Conservation (phyloP, 1,284 basidiomycete genomes). For the Rhodotorula sp. region DNA sequence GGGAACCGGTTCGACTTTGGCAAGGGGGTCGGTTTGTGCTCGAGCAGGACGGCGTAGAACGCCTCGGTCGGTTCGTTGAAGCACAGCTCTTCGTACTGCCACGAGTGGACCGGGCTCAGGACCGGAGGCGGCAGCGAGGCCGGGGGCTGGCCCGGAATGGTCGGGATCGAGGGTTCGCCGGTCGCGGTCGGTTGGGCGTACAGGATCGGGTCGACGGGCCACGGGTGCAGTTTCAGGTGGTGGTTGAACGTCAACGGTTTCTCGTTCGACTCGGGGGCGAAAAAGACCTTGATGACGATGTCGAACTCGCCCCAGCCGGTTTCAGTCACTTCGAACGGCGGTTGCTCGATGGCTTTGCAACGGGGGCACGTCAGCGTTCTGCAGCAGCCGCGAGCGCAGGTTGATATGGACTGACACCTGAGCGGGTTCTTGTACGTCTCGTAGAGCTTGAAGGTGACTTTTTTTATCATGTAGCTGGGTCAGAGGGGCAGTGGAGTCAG, state of each 20-base stretch:
- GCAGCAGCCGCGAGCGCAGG: conserved; percentile 11
- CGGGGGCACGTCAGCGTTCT: conserved; percentile 2
- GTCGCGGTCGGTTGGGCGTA: conserved; percentile 51
- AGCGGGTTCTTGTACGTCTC: conserved; percentile 92
- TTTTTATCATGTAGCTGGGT: conserved; percentile 76
- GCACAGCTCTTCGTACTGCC: conserved; percentile 99
- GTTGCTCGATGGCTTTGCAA: conserved; percentile 75
- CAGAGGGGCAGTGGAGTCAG: neutral
- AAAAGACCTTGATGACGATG: conserved; percentile 88
- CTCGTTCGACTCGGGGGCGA: conserved; percentile 87
- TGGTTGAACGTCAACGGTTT: conserved; percentile 86
- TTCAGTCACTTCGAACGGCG: conserved; percentile 92
- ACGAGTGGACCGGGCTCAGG: conserved; percentile 72
- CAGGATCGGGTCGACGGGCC: conserved; percentile 53
- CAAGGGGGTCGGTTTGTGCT: conserved; percentile 79
- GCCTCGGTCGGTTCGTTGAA: conserved; percentile 90
- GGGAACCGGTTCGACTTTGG: conserved; percentile 53
- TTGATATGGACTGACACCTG: conserved; percentile 63
- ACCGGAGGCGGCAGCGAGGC: conserved; percentile 20
- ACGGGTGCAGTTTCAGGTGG: conserved; percentile 95
- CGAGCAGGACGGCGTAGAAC: conserved; percentile 79
- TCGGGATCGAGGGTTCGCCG: conserved; percentile 15
- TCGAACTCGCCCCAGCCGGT: conserved; percentile 99
- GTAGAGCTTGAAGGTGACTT: conserved; percentile 96
- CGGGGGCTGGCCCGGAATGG: conserved; percentile 1